phyloP scores from a whole-genome alignment of 177 flowering plant species.

The Vitis hybrid region DNA sequence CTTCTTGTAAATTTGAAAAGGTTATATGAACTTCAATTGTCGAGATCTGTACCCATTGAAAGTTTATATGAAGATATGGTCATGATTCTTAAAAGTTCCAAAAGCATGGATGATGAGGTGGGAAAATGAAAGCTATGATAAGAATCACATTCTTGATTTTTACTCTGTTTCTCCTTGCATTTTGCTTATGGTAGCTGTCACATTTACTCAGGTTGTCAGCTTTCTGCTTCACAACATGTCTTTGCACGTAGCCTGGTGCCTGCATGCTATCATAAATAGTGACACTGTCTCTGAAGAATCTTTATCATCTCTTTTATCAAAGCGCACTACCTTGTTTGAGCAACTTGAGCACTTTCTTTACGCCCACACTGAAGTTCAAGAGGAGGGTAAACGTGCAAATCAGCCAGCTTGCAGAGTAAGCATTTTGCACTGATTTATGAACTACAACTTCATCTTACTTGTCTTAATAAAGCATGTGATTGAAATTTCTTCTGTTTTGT shows the following conservation, averaged over 20 bases:
- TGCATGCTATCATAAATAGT: conserved; percentile 54
- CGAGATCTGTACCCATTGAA: conserved; percentile 59
- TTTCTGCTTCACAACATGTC: conserved; percentile 88
- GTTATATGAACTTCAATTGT: conserved; percentile 88
- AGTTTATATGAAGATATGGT: conserved; percentile 61
- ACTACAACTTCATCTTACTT: conserved; percentile 1
- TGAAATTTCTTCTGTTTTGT: not conserved
- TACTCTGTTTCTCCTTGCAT: not conserved
- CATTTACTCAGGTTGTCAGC: conserved; percentile 58
- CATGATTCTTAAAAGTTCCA: conserved; percentile 39
- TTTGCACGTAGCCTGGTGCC: conserved; percentile 78
- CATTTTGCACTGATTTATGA: not conserved
- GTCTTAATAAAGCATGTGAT: not conserved
- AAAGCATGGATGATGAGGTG: conserved; percentile 78
- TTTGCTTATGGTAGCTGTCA: conserved; percentile 10
- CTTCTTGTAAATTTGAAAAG: conserved; percentile 91
- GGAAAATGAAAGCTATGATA: conserved; percentile 10
- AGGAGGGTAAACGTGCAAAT: conserved; percentile 38
- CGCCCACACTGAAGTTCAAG: conserved; percentile 31
- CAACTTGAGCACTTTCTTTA: conserved; percentile 57
- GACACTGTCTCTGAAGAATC: conserved; percentile 65
- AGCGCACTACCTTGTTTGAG: conserved; percentile 64
- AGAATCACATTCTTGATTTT: not conserved
- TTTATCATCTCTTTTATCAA: conserved; percentile 56
- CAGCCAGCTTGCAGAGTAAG: conserved; percentile 78